phyloP scores from a whole-genome alignment of 139 green algal genomes.

The Tetraselmis chui region DNA sequence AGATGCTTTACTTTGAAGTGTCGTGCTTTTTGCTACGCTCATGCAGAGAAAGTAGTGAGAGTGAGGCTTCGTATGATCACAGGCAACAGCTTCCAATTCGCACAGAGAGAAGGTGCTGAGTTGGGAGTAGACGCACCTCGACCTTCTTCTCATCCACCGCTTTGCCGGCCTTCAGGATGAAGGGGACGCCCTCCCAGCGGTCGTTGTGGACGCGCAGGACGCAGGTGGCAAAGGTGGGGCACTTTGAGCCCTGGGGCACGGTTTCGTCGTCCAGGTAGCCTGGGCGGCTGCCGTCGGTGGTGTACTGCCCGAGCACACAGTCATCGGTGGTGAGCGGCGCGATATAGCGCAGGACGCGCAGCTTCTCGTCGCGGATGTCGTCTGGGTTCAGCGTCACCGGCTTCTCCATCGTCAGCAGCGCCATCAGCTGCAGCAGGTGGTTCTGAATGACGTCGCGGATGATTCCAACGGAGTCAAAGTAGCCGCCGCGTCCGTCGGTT shows the following conservation, averaged over 20 bases:
- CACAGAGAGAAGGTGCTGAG: too few species aligned
- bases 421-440: slow-evolving; percentile 82
- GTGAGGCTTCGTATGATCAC: too few species aligned
- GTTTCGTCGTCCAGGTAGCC: slow-evolving; percentile 89
- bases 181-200: slow-evolving; percentile 81
- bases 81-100: too few species aligned
- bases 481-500: slow-evolving; percentile 85
- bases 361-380: slow-evolving; percentile 93
- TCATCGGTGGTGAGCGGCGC: slow-evolving; percentile 43
- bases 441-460: slow-evolving; percentile 95
- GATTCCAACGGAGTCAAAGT: slow-evolving; percentile 98
- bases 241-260: slow-evolving; percentile 68
- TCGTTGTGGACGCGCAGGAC: slow-evolving; percentile 86
- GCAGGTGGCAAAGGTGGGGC: slow-evolving; percentile 83
- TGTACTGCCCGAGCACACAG: slow-evolving; percentile 92
- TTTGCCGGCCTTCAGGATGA: slow-evolving; percentile 94
- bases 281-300: slow-evolving; percentile 15
- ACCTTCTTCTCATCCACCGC: slow-evolving; percentile 66
- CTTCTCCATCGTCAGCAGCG: slow-evolving; percentile 89
- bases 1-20: too few species aligned
- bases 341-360: slow-evolving; percentile 75
- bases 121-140: slow-evolving; percentile 45
- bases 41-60: too few species aligned
- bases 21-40: too few species aligned
- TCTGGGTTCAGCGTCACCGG: slow-evolving; percentile 78